Conservation (phyloP, 1,284 basidiomycete genomes). For the Sporisorium exsertum region DNA sequence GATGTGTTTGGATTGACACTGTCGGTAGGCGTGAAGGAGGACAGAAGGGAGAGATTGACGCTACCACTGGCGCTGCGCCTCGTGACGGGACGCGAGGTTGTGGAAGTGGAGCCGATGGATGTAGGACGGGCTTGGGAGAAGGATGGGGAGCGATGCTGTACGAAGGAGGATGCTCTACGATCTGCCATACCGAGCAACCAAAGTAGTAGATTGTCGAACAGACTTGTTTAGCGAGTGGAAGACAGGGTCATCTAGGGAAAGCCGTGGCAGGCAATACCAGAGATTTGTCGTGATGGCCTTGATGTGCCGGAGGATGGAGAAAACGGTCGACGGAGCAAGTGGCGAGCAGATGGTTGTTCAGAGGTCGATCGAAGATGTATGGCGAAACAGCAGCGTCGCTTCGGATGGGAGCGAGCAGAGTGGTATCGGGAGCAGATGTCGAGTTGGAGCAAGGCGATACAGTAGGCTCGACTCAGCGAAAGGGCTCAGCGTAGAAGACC, state of each 20-base stretch:
- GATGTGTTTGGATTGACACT: neutral
- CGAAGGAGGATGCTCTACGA: slow-evolving; percentile 15
- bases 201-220: neutral
- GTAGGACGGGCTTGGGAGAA: slow-evolving; percentile 16
- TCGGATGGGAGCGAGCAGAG: neutral
- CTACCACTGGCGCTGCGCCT: slow-evolving; percentile 39
- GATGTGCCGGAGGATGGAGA: neutral
- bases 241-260: slow-evolving; percentile 12
- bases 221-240: neutral
- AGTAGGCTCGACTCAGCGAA: neutral
- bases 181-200: slow-evolving; percentile 18
- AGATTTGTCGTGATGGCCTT: neutral
- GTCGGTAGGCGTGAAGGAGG: slow-evolving; percentile 14
- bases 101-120: neutral
- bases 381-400: neutral
- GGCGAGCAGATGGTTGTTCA: neutral
- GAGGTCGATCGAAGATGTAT: neutral
- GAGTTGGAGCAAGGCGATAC: neutral
- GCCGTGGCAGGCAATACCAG: neutral
- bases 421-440: neutral
- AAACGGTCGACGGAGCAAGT: too few species aligned
- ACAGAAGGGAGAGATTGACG: slow-evolving; percentile 7
- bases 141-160: slow-evolving; percentile 30
- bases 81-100: slow-evolving; percentile 5
- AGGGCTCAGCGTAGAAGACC: neutral